Conservation (phyloP, 1,284 basidiomycete species). For the Sanghuangporus weigelae region DNA sequence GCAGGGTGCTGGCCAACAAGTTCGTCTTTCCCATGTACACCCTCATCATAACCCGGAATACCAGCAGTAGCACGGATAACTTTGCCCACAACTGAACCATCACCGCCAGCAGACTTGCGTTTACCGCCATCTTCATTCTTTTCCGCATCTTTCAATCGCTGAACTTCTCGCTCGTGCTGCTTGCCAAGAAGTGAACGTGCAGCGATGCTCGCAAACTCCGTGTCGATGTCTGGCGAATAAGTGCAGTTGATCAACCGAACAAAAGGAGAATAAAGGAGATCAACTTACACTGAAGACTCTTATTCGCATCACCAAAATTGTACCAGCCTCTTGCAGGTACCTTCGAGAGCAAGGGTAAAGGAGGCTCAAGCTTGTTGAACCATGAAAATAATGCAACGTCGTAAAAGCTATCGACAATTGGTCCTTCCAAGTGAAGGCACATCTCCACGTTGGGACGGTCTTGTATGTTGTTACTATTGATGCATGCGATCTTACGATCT, state of each 20-base stretch:
- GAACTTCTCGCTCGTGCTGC: conserved; percentile 13
- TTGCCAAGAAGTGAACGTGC: conserved; percentile 17
- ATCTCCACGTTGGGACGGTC: conserved; percentile 63
- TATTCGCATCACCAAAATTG: conserved; percentile 47
- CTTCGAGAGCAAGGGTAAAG: conserved; percentile 42
- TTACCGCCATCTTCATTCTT: neutral
- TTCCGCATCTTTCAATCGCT: neutral
- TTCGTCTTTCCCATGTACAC: conserved; percentile 12
- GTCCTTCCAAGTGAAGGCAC: conserved; percentile 64
- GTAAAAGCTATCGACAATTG: conserved; percentile 68
- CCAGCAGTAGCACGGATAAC: conserved; percentile 1
- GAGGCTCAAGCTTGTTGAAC: conserved; percentile 52
- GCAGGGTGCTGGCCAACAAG: conserved; percentile 13
- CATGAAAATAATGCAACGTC: conserved; percentile 69
- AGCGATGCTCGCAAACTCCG: conserved; percentile 11
- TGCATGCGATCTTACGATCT: conserved; percentile 64
- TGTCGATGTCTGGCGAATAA: conserved; percentile 18
- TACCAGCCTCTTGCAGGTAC: conserved; percentile 28
- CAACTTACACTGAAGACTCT: conserved; percentile 28
- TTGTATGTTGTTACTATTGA: conserved; percentile 77
- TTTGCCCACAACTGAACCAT: neutral
- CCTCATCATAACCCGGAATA: neutral
- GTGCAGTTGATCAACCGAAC: neutral
- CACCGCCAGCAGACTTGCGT: neutral
- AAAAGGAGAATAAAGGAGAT: conserved; percentile 20